Evolutionary conservation across 352 stramenopile species (phyloP).

Genomic region (Globisporangium camurandrum): DNA sequence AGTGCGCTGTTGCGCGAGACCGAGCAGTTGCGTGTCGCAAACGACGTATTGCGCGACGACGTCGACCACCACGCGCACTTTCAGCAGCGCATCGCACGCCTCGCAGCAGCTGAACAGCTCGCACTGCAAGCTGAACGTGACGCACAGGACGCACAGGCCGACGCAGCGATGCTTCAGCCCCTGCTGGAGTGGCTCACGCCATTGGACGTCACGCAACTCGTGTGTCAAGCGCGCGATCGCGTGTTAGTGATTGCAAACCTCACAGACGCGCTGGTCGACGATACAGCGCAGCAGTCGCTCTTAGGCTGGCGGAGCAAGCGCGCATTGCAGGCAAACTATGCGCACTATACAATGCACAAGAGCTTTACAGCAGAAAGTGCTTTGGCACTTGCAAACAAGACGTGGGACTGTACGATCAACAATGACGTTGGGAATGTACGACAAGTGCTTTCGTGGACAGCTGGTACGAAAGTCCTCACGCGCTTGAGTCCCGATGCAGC

Average conservation of each 20-base stretch:
- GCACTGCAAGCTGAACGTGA: conserved; percentile 1
- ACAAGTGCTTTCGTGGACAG: conserved; percentile 22
- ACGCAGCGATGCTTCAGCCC: conserved; percentile 6
- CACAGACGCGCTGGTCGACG: conserved; percentile 11
- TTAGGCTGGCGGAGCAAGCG: conserved; percentile 39
- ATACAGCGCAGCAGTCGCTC: conserved; percentile 14
- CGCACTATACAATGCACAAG: conserved; percentile 40
- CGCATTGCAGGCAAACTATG: conserved; percentile 28
- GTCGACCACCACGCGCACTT: conserved; percentile 19
- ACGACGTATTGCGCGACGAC: conserved; percentile 10
- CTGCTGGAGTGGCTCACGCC: conserved; percentile 15
- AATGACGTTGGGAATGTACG: conserved; percentile 14
- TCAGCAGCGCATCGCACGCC: conserved; percentile 4
- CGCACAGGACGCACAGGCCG: conserved; percentile 5
- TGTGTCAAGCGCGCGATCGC: conserved; percentile 16
- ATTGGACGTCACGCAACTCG: conserved; percentile 6
- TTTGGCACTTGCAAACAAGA: conserved; percentile 18
- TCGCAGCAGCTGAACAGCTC: conserved; percentile 12
- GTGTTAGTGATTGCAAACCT: conserved; percentile 18
- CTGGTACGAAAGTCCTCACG: conserved; percentile 32
- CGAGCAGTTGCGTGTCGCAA: conserved; percentile 17
- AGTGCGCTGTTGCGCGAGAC: conserved; percentile 13
- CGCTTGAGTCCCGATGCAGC: conserved; percentile 17
- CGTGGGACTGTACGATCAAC: conserved; percentile 29
- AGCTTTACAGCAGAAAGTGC: conserved; percentile 24